Conservation (phyloP, 2,329 filamentous ascomycete species). For the Emmonsiellopsis sp. region DNA sequence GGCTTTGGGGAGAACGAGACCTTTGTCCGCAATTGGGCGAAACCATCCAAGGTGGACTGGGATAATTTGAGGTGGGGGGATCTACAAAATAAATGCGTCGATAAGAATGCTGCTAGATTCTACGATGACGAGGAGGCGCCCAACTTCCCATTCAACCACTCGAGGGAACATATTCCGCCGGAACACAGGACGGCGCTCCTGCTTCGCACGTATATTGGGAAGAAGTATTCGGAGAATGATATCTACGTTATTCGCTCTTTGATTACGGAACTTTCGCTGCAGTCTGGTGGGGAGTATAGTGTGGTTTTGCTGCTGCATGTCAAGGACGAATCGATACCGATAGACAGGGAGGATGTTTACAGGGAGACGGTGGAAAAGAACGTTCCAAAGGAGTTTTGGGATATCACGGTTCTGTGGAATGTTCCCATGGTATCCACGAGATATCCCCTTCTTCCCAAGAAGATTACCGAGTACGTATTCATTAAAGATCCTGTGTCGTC, state of each 20-base stretch:
- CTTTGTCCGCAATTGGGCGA: conserved; percentile 15
- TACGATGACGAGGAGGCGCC: conserved; percentile 20
- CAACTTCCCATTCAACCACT: conserved; percentile 7
- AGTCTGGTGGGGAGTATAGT: conserved; percentile 78
- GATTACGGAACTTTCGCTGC: conserved; percentile 70
- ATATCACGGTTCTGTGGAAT: conserved; percentile 66
- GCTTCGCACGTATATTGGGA: conserved; percentile 74
- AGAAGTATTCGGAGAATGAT: conserved; percentile 68
- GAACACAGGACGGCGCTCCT: conserved; percentile 64
- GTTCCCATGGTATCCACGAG: conserved; percentile 42
- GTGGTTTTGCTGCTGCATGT: conserved; percentile 79
- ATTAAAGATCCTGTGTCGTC: conserved; percentile 22
- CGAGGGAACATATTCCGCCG: conserved; percentile 17
- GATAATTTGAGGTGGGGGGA: conserved; percentile 59
- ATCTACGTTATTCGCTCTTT: conserved; percentile 73
- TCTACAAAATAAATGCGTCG: conserved; percentile 57
- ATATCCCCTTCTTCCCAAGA: conserved; percentile 27
- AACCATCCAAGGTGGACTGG: conserved; percentile 38
- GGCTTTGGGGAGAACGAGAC: conserved; percentile 24
- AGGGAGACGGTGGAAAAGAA: conserved; percentile 50
- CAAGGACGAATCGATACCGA: conserved; percentile 63
- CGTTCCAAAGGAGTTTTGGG: conserved; percentile 60
- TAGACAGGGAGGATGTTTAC: conserved; percentile 64
- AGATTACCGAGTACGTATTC: conserved; percentile 40
- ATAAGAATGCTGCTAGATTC: conserved; percentile 58